These are phyloP conservation scores for Trypanosoma boissoni DNA, from an alignment of 208 protist genomes.

Conservation along the genomic window DNA sequence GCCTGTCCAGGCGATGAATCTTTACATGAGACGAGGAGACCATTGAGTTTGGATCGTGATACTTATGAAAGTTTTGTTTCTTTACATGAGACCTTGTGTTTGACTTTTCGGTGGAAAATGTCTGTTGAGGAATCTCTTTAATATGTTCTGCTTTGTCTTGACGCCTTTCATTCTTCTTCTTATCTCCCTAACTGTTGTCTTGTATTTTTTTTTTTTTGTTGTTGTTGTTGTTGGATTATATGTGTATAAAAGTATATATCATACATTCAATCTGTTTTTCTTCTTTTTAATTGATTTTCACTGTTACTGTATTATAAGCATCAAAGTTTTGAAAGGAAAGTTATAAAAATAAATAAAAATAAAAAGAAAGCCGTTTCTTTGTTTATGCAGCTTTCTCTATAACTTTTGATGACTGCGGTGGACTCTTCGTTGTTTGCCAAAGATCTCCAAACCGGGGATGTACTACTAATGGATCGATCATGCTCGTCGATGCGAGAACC, in stretches of 20 bases:
- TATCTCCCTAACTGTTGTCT: constrained; percentile 6
- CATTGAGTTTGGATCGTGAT: constrained; percentile 40
- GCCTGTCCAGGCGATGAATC: constrained; percentile 46
- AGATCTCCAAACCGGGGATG: constrained; percentile 50
- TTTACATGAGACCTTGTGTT: constrained; percentile 64
- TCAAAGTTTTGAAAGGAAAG: too few relatives aligned
- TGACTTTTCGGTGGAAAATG: constrained; percentile 55
- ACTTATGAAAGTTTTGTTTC: constrained; percentile 50
- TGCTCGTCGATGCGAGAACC: constrained; percentile 73
- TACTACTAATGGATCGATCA: constrained; percentile 82
- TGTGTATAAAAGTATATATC: constrained; percentile 1
- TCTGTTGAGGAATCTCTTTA: constrained; percentile 32
- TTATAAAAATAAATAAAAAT: too few relatives aligned
- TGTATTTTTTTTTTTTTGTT: constrained; percentile 12
- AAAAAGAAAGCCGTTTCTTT: too few relatives aligned
- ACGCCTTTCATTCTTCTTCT: too few relatives aligned
- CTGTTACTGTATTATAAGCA: too few relatives aligned
- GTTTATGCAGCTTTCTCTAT: too few relatives aligned
- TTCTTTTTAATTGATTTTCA: constrained; percentile 7
- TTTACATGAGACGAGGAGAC: constrained; percentile 24
- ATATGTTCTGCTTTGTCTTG: too few relatives aligned
- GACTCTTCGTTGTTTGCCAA: constrained; percentile 4
- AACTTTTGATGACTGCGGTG: not conserved
- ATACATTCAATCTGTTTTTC: not conserved
- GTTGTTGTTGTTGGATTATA: constrained; percentile 9